Conservation (phyloP, 305 asterid species). For the Fraxinus velutina region DNA sequence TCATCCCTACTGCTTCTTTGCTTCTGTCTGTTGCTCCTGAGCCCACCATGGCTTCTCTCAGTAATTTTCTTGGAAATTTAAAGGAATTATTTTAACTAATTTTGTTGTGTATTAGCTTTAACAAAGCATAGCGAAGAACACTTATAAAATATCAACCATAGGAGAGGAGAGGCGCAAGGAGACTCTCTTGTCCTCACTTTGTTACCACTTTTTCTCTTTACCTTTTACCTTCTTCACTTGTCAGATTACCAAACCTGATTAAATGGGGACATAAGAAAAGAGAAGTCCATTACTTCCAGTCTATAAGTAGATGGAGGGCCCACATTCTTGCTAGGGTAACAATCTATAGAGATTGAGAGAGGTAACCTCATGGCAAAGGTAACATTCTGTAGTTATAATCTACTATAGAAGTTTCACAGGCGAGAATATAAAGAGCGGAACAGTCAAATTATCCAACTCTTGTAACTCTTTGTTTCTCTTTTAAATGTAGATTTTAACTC, state of each 20-base stretch:
- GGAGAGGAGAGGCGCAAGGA: background rate
- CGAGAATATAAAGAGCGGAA: background rate
- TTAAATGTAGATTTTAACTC: background rate
- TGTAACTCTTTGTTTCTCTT: background rate
- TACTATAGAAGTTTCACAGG: background rate
- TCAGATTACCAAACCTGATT: constrained; percentile 26
- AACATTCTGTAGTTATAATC: background rate
- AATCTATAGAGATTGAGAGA: background rate
- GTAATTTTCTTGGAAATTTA: constrained; percentile 3
- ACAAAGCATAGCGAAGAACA: constrained; percentile 19
- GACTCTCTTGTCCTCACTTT: constrained; percentile 20
- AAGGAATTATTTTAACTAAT: background rate
- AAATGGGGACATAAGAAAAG: background rate
- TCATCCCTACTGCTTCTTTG: constrained; percentile 99
- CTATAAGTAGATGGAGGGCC: background rate
- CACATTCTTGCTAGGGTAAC: background rate
- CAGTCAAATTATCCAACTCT: too few relatives aligned
- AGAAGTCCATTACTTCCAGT: background rate
- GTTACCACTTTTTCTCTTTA: constrained; percentile 14
- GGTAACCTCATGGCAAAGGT: background rate
- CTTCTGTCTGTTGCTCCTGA: constrained; percentile 87
- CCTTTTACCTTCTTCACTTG: constrained; percentile 13
- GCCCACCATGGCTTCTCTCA: constrained; percentile 76
- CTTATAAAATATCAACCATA: constrained; percentile 35
- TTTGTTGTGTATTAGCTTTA: background rate